phyloP scores from a whole-genome alignment of 148 eudicot species.

The Silene conica region DNA sequence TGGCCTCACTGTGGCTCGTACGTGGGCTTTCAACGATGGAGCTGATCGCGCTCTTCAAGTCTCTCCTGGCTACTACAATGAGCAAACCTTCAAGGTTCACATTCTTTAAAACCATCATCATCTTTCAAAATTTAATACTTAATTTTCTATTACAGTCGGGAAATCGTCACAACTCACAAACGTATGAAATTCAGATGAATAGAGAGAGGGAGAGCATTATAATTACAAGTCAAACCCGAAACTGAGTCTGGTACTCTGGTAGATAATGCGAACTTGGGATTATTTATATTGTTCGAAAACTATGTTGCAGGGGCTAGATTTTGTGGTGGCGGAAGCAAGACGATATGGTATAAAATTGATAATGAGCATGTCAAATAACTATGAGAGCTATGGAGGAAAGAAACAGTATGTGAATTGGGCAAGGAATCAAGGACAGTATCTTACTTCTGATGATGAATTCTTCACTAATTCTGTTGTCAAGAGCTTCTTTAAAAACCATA shows the following conservation, averaged over 20 bases:
- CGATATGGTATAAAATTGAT: slow-evolving; percentile 74
- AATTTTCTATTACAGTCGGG: background rate
- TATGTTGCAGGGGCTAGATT: slow-evolving; percentile 69
- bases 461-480: slow-evolving; percentile 63
- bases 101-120: background rate
- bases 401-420: slow-evolving; percentile 95
- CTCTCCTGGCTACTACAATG: slow-evolving; percentile 82
- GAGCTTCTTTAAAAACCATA: slow-evolving; percentile 13
- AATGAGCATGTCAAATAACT: slow-evolving; percentile 73
- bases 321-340: slow-evolving; percentile 82
- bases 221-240: background rate
- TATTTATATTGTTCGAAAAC: background rate
- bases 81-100: slow-evolving; percentile 62
- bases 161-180: background rate
- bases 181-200: background rate
- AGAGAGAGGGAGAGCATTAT: background rate
- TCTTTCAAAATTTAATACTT: background rate
- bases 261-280: background rate
- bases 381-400: slow-evolving; percentile 78
- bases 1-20: slow-evolving; percentile 76
- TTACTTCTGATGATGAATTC: slow-evolving; percentile 82
- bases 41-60: slow-evolving; percentile 72
- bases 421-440: slow-evolving; percentile 55
- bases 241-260: background rate
- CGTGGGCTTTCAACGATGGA: slow-evolving; percentile 96